Conservation (phyloP, 1,284 basidiomycete genomes). For the Pisolithus thermaeus region DNA sequence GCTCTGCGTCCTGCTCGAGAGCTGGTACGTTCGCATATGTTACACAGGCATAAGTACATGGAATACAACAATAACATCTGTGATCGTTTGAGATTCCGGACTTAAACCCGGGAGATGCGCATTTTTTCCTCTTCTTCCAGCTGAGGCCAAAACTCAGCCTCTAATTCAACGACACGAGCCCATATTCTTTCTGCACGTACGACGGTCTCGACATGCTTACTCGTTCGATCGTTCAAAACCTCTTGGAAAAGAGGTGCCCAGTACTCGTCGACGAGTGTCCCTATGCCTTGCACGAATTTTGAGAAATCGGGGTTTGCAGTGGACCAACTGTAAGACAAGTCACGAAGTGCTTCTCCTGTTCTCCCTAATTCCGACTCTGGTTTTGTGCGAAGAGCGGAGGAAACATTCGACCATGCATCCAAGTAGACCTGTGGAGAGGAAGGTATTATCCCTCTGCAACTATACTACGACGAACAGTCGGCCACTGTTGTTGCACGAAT, state of each 20-base stretch:
- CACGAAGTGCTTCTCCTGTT: slow-evolving; percentile 35
- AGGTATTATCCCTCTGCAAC: background rate
- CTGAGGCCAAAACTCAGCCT: slow-evolving; percentile 56
- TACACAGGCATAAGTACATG: background rate
- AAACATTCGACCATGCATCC: slow-evolving; percentile 59
- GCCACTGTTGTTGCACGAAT: too few relatives aligned
- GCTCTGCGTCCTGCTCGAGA: too few relatives aligned
- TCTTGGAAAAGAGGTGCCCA: slow-evolving; percentile 14
- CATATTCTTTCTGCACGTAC: slow-evolving; percentile 48
- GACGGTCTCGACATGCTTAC: slow-evolving; percentile 6
- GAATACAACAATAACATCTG: background rate
- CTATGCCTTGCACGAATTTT: slow-evolving; percentile 53
- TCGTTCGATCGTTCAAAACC: slow-evolving; percentile 1
- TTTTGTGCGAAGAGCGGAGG: slow-evolving; percentile 18
- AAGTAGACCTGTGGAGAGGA: slow-evolving; percentile 44
- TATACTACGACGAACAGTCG: too few relatives aligned
- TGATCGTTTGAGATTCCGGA: background rate
- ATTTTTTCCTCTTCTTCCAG: slow-evolving; percentile 18
- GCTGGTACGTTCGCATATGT: too few relatives aligned
- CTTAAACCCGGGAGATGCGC: background rate
- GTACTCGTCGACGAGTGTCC: slow-evolving; percentile 45
- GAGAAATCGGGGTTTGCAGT: slow-evolving; percentile 46
- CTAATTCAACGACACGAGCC: slow-evolving; percentile 53
- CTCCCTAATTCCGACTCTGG: slow-evolving; percentile 10
- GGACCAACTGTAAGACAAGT: slow-evolving; percentile 65